Evolutionary conservation across 805 yeast species (phyloP).

Genomic region (Blastobotrys robertii): DNA sequence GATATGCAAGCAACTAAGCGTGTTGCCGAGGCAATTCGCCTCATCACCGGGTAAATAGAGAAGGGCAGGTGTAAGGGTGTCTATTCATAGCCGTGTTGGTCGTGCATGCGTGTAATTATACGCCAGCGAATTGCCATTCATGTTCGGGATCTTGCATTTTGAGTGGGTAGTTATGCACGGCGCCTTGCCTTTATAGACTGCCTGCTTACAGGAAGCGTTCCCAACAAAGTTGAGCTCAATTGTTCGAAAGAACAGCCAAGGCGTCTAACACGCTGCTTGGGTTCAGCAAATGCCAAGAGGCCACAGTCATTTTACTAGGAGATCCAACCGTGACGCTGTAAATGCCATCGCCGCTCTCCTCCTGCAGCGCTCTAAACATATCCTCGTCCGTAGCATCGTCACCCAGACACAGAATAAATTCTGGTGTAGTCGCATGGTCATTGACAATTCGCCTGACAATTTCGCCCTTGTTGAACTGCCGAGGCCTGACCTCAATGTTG

Average conservation of each 20-base stretch:
- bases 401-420: constrained; percentile 82
- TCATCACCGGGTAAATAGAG: background rate
- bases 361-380: constrained; percentile 71
- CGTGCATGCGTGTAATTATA: background rate
- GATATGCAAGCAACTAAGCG: no score
- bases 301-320: constrained; percentile 75
- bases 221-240: background rate
- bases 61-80: background rate
- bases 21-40: no score
- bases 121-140: no score
- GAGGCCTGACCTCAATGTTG: constrained; percentile 93
- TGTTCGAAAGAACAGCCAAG: constrained; percentile 38
- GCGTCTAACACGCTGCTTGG: constrained; percentile 81
- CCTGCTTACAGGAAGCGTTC: background rate
- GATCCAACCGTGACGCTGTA: constrained; percentile 90
- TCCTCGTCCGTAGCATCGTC: constrained; percentile 98
- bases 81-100: background rate
- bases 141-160: background rate
- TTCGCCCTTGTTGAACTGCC: constrained; percentile 92
- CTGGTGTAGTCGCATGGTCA: constrained; percentile 48
- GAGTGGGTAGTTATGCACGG: background rate
- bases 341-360: constrained; percentile 37
- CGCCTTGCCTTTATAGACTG: background rate
- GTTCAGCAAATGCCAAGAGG: constrained; percentile 75
- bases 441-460: constrained; percentile 74